Percentiles rank a stretch among this genome's conserved stretches.
These are phyloP conservation scores for Argentina anserina DNA, from an alignment of 306 rosid species.

Conservation along the genomic window DNA sequence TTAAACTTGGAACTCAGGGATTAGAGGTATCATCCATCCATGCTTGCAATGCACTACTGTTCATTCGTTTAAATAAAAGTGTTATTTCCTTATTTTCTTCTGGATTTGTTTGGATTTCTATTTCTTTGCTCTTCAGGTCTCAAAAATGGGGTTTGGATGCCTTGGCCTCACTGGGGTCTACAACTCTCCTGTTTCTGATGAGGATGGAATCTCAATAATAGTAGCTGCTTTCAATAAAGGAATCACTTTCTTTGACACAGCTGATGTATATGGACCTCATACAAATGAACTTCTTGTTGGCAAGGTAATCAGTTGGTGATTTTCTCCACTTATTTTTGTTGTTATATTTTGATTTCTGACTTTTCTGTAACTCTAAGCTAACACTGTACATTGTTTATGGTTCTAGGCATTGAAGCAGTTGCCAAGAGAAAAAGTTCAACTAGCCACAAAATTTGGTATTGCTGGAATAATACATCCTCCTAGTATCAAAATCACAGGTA, in stretches of 20 bases:
- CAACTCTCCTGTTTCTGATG: conserved; percentile 32
- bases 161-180: conserved; percentile 27
- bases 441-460: conserved; percentile 77
- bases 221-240: conserved; percentile 32
- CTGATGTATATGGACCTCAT: conserved; percentile 32
- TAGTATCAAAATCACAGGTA: conserved; percentile 42
- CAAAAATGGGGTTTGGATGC: conserved; percentile 47
- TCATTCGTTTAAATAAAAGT: not conserved
- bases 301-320: conserved; percentile 16
- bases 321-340: not conserved
- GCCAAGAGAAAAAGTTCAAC: conserved; percentile 62
- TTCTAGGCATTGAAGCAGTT: conserved; percentile 60
- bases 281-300: conserved; percentile 38
- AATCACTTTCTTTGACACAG: conserved; percentile 38
- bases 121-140: conserved; percentile 26
- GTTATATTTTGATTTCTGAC: not conserved
- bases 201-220: conserved; percentile 27
- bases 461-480: conserved; percentile 15
- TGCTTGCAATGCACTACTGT: not conserved
- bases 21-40: conserved; percentile 28
- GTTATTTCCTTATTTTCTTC: not conserved
- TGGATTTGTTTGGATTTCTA: not conserved
- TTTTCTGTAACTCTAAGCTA: not conserved
- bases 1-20: conserved; percentile 50
- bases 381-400: not conserved